phyloP scores from a whole-genome alignment of 2,329 filamentous ascomycete species.

The Botryotinia calthae region DNA sequence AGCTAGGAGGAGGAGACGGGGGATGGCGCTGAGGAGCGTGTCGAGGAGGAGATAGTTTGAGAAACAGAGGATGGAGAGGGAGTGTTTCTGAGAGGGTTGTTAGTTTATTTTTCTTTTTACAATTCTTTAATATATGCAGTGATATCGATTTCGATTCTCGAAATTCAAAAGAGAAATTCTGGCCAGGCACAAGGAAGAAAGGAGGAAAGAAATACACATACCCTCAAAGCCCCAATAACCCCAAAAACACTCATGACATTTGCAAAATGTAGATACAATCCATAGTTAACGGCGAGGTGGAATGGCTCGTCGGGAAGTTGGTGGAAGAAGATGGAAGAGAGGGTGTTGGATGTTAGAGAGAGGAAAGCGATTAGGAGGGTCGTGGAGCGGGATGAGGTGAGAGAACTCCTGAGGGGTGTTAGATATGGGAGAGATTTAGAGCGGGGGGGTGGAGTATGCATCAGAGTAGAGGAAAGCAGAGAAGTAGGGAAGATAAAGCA shows the following conservation, averaged over 20 bases:
- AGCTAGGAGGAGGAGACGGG: slow-evolving; percentile 30
- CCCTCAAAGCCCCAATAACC: slow-evolving; percentile 44
- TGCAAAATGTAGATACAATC: slow-evolving; percentile 43
- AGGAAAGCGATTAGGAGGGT: slow-evolving; percentile 33
- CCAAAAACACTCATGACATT: slow-evolving; percentile 43
- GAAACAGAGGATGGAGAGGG: slow-evolving; percentile 32
- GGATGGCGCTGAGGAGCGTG: slow-evolving; percentile 35
- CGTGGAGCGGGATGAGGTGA: neutral
- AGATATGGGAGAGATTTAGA: neutral
- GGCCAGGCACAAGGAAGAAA: slow-evolving; percentile 32
- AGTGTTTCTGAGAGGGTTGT: slow-evolving; percentile 27
- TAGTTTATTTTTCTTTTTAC: slow-evolving; percentile 15
- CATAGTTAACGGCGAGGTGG: slow-evolving; percentile 38
- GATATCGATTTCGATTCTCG: neutral
- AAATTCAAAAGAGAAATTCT: neutral
- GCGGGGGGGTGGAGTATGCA: too few relatives aligned
- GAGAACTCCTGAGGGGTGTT: neutral
- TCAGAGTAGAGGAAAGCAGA: neutral
- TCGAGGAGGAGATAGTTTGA: slow-evolving; percentile 38
- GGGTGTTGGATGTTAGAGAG: slow-evolving; percentile 35
- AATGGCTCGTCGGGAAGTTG: slow-evolving; percentile 39
- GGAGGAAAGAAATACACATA: slow-evolving; percentile 33
- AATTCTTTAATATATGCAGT: neutral
- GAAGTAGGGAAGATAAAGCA: too few relatives aligned
- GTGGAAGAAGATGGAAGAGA: slow-evolving; percentile 35